These are phyloP conservation scores for Crucibulum parvulum DNA, from an alignment of 1,284 basidiomycete species.

Conservation along the genomic window DNA sequence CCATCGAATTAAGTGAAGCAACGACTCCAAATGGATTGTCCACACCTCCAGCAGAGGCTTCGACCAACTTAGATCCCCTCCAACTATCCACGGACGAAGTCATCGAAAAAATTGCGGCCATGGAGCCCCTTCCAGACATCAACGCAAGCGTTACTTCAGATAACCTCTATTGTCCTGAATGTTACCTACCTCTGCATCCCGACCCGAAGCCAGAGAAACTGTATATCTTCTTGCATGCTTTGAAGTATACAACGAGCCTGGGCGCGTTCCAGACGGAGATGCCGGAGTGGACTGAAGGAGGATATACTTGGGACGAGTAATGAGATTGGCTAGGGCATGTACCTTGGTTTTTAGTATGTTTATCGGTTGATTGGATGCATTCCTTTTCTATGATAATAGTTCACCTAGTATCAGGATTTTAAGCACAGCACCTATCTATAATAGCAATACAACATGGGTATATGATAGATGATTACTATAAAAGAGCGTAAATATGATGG, in stretches of 20 bases:
- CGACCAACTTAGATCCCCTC: slow-evolving; percentile 13
- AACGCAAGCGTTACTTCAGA: slow-evolving; percentile 38
- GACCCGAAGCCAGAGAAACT: slow-evolving; percentile 90
- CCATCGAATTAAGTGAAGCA: neutral
- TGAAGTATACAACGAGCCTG: slow-evolving; percentile 80
- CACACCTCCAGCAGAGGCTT: neutral
- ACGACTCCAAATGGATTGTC: neutral
- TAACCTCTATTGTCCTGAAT: slow-evolving; percentile 79
- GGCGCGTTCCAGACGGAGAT: slow-evolving; percentile 79
- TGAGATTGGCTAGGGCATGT: neutral
- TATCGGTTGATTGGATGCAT: no score
- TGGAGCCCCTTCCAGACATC: slow-evolving; percentile 37
- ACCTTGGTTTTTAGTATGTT: no score
- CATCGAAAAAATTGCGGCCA: slow-evolving; percentile 42
- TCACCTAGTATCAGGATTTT: no score
- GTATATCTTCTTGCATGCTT: slow-evolving; percentile 94
- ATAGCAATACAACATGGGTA: no score
- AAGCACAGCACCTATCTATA: no score
- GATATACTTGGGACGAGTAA: slow-evolving; percentile 41
- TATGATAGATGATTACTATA: no score
- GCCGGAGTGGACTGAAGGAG: slow-evolving; percentile 75
- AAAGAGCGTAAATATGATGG: no score
- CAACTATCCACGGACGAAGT: slow-evolving; percentile 56
- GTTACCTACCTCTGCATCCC: slow-evolving; percentile 88
- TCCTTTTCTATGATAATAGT: no score